Base-by-base conservation (phyloP, 2,329 filamentous ascomycete genomes). In the Ophiostoma himal-ulmi region DNA sequence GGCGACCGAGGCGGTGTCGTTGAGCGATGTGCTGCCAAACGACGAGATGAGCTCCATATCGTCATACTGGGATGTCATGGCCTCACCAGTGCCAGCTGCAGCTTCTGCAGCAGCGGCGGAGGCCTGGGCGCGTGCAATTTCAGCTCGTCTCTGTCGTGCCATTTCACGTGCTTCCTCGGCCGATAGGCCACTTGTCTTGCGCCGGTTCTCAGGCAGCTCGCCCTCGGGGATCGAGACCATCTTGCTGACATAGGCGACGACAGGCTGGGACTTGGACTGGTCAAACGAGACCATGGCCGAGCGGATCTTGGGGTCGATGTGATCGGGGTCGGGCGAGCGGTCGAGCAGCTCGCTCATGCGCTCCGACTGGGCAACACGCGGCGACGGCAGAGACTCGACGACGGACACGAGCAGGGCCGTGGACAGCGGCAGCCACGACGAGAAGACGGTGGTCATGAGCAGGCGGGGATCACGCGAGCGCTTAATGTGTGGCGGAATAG, bases 201-300 rank as follows among this genome's bases (percentile, higher is more conserved):
- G 86, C 79, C 91, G 96, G 78, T 97, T 97, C 69, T 94, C 88
- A 0, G 92, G 91, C 5, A 99, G 83, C 75, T 99, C 94, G 79
- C 92, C 97, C 76, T 96, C 92, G 0, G 93, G 94, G 14, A 99
- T 85, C 0, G 95, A 95, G 1, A 98, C 92, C 93, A 99, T 97
- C 79, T 99, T 99, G 81, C 94, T 98, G 72, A 99, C 92, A 74
- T 97, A 99, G 10, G 92, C 94, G 1, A 99, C 92, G 0, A 96
- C 88, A 0, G 94, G 94, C 71, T 91, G 90, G 0, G 88, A 84
- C 54, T 86, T 83, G 0, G 84, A 84, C 3, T 87, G 87, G 76
- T 91, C 91, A 77, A 96, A 97, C 0, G 88, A 84, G 1, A 91
- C 81, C 89, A 98, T 94, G 5, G 94, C 92, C n/a, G 91, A 83